Percentiles rank a stretch among this genome's conserved stretches.
Conservation (phyloP, 2,329 filamentous ascomycete genomes). For the Xylogone sp. region DNA sequence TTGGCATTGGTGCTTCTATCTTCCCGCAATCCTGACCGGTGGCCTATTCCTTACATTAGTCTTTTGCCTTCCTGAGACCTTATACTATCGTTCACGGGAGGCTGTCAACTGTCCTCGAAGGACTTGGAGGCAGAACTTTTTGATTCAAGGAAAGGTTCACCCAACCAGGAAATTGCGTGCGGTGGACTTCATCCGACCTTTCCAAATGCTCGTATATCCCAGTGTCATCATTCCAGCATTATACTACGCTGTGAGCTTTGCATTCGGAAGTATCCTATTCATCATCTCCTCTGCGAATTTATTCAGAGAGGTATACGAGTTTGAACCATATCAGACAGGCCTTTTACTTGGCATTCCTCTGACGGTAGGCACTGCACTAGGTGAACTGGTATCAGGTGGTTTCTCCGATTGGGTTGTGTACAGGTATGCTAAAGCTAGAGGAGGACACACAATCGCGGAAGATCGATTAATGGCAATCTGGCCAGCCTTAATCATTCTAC, state of each 20-base stretch:
- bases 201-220: constrained; percentile 27
- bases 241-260: constrained; percentile 29
- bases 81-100: constrained; percentile 17
- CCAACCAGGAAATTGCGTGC: constrained; percentile 8
- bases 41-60: constrained; percentile 21
- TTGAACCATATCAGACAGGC: constrained; percentile 1
- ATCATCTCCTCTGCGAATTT: constrained; percentile 30
- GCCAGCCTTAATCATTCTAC: constrained; percentile 24
- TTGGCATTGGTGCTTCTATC: constrained; percentile 66
- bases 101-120: constrained; percentile 5
- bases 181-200: constrained; percentile 21
- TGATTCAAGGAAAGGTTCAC: constrained; percentile 2
- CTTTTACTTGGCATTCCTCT: constrained; percentile 1
- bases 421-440: constrained; percentile 8
- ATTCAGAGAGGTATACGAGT: constrained; percentile 12
- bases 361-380: neutral
- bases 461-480: constrained; percentile 24
- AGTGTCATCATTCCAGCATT: constrained; percentile 27
- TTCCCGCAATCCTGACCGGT: constrained; percentile 24
- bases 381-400: constrained; percentile 17
- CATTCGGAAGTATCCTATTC: constrained; percentile 27
- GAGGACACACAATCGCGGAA: constrained; percentile 16
- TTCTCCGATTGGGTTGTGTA: constrained; percentile 21
- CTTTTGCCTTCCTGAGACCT: constrained; percentile 27
- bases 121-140: constrained; percentile 2